phyloP scores from a whole-genome alignment of 2,329 filamentous ascomycete species.

The Lomentospora prolificans region DNA sequence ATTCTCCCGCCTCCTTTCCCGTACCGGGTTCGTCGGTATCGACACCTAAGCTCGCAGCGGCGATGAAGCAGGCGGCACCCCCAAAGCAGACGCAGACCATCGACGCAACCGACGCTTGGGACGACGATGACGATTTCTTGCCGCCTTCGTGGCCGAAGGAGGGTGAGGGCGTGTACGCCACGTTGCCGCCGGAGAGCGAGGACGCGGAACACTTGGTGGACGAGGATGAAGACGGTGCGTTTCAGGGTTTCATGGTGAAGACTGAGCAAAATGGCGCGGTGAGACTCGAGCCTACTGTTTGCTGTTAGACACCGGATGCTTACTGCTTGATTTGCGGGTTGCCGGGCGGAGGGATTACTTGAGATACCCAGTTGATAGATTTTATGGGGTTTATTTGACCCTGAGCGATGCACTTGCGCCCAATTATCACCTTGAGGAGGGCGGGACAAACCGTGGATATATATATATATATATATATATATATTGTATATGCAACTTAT shows the following conservation, averaged over 20 bases:
- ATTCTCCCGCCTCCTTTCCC: background rate
- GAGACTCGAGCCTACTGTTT: background rate
- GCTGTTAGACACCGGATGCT: background rate
- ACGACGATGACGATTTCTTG: slow-evolving; percentile 22
- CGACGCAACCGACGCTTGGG: slow-evolving; percentile 17
- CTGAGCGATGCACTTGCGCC: too few relatives aligned
- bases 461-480: too few relatives aligned
- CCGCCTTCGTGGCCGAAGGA: slow-evolving; percentile 30
- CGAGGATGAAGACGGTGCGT: slow-evolving; percentile 30
- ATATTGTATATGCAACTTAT: too few relatives aligned
- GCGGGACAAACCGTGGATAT: too few relatives aligned
- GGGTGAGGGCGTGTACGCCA: slow-evolving; percentile 29
- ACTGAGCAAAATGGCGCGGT: slow-evolving; percentile 3
- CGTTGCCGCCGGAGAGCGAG: slow-evolving; percentile 25
- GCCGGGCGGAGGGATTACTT: background rate
- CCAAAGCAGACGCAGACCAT: slow-evolving; percentile 12
- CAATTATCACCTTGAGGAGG: too few relatives aligned
- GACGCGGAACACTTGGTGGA: slow-evolving; percentile 27
- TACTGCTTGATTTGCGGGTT: background rate
- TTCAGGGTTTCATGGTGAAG: slow-evolving; percentile 34
- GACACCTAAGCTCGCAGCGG: background rate
- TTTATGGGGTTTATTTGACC: too few relatives aligned
- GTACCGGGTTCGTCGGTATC: slow-evolving; percentile 7
- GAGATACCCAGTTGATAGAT: background rate
- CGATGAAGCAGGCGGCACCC: slow-evolving; percentile 4